Conservation (phyloP, 176 grass and related monocot genomes). For the Luzula sylvatica region DNA sequence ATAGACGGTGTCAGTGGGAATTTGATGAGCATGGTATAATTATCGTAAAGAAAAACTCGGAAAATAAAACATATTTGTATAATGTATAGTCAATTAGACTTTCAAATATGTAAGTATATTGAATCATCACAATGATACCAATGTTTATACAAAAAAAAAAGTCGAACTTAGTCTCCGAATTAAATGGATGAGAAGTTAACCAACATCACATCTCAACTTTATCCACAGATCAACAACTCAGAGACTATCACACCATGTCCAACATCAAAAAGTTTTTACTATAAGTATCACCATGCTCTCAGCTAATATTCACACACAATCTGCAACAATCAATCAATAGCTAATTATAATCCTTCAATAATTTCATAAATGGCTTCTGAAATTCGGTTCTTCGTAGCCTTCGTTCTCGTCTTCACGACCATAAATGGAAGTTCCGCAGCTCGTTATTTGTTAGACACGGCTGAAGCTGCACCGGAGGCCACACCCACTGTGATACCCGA, state of each 20-base stretch:
- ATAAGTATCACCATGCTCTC: conserved; percentile 16
- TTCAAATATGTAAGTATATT: too few relatives aligned
- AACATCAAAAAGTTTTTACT: neutral
- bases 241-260: neutral
- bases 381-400: conserved; percentile 2
- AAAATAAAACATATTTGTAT: too few relatives aligned
- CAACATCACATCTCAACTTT: too few relatives aligned
- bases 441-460: neutral
- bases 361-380: conserved; percentile 10
- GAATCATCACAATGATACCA: too few relatives aligned
- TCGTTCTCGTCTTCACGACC: neutral
- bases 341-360: too few relatives aligned
- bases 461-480: neutral
- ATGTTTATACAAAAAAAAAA: too few relatives aligned
- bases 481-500: neutral
- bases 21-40: too few relatives aligned
- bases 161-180: too few relatives aligned
- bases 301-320: neutral
- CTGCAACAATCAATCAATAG: neutral
- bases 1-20: too few relatives aligned
- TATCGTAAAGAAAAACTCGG: too few relatives aligned
- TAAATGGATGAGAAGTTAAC: too few relatives aligned
- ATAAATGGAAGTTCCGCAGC: conserved; percentile 7
- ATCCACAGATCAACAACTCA: neutral
- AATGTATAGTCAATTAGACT: too few relatives aligned